Evolutionary conservation across 176 grass and related monocot species (phyloP).

Genomic region (Aegilops sharonensis): DNA sequence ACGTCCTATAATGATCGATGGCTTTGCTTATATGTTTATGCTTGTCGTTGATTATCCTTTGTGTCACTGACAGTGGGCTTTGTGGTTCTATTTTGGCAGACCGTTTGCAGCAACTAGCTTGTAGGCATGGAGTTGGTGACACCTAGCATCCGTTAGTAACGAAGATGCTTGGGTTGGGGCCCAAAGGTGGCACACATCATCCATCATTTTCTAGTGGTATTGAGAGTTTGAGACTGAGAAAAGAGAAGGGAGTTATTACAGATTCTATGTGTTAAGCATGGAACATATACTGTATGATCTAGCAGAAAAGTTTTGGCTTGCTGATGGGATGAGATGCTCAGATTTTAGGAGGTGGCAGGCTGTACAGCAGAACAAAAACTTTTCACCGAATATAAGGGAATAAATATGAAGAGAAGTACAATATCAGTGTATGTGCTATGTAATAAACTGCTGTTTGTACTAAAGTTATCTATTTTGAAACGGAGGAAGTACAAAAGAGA

Average conservation of each 20-base stretch:
- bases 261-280: neutral
- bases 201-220: neutral
- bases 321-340: neutral
- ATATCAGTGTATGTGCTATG: too few species aligned
- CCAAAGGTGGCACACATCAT: neutral
- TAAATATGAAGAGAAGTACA: neutral
- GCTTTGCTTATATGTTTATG: slow-evolving; percentile 2
- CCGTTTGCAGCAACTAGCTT: neutral
- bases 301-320: neutral
- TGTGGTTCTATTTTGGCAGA: neutral
- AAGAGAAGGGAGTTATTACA: neutral
- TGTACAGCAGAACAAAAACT: neutral
- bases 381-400: neutral
- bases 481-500: too few species aligned
- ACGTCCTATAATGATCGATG: slow-evolving; percentile 3
- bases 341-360: neutral
- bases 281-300: neutral
- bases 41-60: neutral
- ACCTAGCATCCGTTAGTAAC: neutral
- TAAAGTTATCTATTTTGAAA: too few species aligned
- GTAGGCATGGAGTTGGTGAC: neutral
- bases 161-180: neutral
- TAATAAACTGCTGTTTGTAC: too few species aligned
- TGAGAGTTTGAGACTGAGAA: neutral
- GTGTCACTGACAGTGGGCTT: slow-evolving; percentile 10